Evolutionary conservation across 2,329 filamentous ascomycete species (phyloP).

Genomic region (Arthrinium puccinioides): DNA sequence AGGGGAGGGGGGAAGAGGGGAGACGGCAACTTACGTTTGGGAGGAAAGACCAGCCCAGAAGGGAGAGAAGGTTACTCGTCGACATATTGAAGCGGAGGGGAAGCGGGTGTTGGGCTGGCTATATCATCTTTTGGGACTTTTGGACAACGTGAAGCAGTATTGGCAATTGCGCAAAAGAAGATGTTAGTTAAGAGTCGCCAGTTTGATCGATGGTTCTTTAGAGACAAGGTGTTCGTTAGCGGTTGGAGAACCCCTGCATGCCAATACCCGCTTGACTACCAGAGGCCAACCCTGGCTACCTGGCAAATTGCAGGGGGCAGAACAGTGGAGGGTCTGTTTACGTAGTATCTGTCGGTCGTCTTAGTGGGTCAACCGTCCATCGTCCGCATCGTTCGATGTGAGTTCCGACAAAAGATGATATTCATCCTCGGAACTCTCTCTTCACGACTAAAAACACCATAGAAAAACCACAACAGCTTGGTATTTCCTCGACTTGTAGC

Average conservation of each 20-base stretch:
- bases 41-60: constrained; percentile 51
- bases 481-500: not conserved
- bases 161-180: not conserved
- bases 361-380: too few relatives aligned
- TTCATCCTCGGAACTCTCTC: not conserved
- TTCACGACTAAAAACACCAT: not conserved
- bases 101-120: not conserved
- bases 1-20: not conserved
- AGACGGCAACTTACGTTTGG: constrained; percentile 35
- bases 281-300: too few relatives aligned
- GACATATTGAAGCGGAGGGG: constrained; percentile 32
- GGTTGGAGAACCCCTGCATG: too few relatives aligned
- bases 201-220: not conserved
- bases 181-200: not conserved
- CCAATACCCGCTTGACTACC: too few relatives aligned
- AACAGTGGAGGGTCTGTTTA: too few relatives aligned
- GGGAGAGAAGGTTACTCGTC: constrained; percentile 37
- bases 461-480: not conserved
- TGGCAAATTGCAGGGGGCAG: too few relatives aligned
- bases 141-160: not conserved
- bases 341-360: too few relatives aligned
- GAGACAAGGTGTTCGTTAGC: too few relatives aligned
- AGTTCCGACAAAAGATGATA: too few relatives aligned
- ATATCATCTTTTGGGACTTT: not conserved
- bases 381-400: too few relatives aligned